phyloP scores from a whole-genome alignment of 805 yeast species.

The Yarrowia deformans region DNA sequence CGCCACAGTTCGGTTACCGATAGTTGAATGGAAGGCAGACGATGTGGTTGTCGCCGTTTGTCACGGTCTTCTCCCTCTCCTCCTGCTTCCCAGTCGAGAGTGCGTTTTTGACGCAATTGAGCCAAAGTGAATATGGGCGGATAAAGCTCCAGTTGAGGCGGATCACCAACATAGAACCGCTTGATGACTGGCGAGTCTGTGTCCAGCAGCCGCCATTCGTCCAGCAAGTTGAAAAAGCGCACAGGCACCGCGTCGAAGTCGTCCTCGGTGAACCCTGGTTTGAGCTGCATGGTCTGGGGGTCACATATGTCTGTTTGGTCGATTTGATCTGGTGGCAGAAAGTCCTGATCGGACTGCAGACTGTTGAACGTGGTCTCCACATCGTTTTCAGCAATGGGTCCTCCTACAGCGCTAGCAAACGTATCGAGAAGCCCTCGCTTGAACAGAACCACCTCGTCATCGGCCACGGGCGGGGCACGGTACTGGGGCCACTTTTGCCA shows the following conservation, averaged over 20 bases:
- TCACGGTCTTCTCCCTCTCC: too few species aligned
- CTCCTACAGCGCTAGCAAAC: constrained; percentile 6
- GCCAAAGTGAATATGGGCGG: constrained; percentile 8
- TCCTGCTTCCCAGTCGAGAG: constrained; percentile 14
- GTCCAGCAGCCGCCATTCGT: constrained; percentile 16
- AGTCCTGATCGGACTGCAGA: constrained; percentile 1
- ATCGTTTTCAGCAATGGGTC: constrained; percentile 7
- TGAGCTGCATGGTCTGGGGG: constrained; percentile 10
- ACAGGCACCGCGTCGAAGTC: constrained; percentile 26
- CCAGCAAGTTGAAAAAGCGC: constrained; percentile 2
- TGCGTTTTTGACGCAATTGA: constrained; percentile 30
- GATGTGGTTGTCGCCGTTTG: too few species aligned
- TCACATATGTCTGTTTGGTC: constrained; percentile 21
- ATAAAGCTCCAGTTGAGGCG: constrained; percentile 22
- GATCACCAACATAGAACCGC: constrained; percentile 26
- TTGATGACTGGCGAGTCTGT: constrained; percentile 6
- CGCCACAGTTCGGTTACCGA: not conserved
- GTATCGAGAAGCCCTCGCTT: constrained; percentile 6
- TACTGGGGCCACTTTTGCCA: constrained; percentile 37
- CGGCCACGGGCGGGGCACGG: not conserved
- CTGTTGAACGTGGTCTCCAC: not conserved
- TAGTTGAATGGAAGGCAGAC: constrained; percentile 16
- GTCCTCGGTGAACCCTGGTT: constrained; percentile 21
- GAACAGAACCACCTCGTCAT: constrained; percentile 10
- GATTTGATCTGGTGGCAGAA: constrained; percentile 26